A percentile compares a stretch with the other conserved stretches of the same genome.
Conservation (phyloP, 306 rosid genomes). For the Casuarina equisetifolia region DNA sequence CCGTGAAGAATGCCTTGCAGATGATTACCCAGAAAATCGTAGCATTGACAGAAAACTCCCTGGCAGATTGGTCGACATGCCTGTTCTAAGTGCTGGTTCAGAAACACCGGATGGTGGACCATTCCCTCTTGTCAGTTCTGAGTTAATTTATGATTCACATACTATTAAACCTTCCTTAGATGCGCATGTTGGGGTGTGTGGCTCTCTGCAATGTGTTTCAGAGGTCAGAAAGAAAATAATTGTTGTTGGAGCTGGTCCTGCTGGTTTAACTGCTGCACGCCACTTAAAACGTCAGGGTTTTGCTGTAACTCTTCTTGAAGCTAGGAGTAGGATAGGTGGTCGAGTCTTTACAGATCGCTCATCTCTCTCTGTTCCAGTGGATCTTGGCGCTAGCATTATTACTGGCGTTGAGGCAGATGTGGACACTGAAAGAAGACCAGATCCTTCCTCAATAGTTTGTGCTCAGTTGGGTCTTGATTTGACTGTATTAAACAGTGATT, state of each 20-base stretch:
- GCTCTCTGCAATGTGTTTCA: conserved; percentile 38
- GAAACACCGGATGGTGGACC: conserved; percentile 39
- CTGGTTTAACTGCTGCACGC: conserved; percentile 97
- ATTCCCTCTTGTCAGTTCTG: conserved; percentile 40
- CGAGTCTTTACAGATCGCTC: conserved; percentile 89
- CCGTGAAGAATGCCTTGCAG: conserved; percentile 36
- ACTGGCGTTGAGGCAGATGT: conserved; percentile 99
- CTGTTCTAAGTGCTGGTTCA: conserved; percentile 39
- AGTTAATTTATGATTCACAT: conserved; percentile 37
- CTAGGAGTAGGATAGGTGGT: conserved; percentile 92
- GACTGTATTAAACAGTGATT: conserved; percentile 90
- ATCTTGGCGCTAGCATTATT: conserved; percentile 99
- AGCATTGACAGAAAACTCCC: conserved; percentile 34
- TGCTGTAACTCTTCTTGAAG: conserved; percentile 78
- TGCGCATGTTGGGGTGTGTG: conserved; percentile 38
- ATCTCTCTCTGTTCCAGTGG: conserved; percentile 96
- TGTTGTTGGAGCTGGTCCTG: conserved; percentile 98
- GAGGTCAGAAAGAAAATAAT: conserved; percentile 67
- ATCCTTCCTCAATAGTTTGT: conserved; percentile 95
- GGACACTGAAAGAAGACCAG: conserved; percentile 96
- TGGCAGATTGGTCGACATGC: conserved; percentile 29
- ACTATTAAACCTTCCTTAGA: conserved; percentile 34
- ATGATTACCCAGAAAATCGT: conserved; percentile 37
- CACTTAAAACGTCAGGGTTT: conserved; percentile 96
- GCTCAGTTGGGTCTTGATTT: conserved; percentile 94